A percentile compares a stretch with the other conserved stretches of the same genome.
Evolutionary conservation across 2,329 filamentous ascomycete genomes (phyloP).

Genomic region (Sporothrix inflata): DNA sequence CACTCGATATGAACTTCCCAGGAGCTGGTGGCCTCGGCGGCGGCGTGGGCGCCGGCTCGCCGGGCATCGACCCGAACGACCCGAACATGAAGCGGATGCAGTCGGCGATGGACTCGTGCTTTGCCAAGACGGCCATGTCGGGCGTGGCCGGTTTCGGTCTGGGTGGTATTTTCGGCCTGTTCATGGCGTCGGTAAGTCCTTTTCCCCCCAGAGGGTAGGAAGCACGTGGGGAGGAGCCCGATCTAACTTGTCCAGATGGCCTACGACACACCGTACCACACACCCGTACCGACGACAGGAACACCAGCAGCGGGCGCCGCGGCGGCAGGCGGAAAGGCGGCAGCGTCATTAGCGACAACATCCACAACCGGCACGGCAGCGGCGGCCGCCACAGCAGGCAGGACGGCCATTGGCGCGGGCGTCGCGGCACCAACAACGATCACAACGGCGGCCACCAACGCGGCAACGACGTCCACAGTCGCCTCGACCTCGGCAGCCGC

Average conservation of each 20-base stretch:
- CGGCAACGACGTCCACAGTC: conserved; percentile 11
- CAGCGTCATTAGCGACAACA: conserved; percentile 16
- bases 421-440: conserved; percentile 10
- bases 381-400: conserved; percentile 6
- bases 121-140: conserved; percentile 83
- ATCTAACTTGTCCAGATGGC: conserved; percentile 69
- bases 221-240: background rate
- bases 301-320: conserved; percentile 29
- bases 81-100: conserved; percentile 71
- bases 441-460: conserved; percentile 11
- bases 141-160: conserved; percentile 94
- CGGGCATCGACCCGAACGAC: conserved; percentile 47
- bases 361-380: background rate
- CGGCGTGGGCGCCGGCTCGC: conserved; percentile 35
- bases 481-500: conserved; percentile 13
- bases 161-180: conserved; percentile 91
- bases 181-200: conserved; percentile 83
- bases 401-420: background rate
- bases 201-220: too few relatives aligned
- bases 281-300: conserved; percentile 37
- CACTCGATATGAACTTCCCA: conserved; percentile 37
- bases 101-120: conserved; percentile 87
- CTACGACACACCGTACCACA: conserved; percentile 89
- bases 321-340: conserved; percentile 4
- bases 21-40: conserved; percentile 42